Percentiles rank a stretch among this genome's conserved stretches.
Conservation (phyloP, 495 filamentous ascomycete genomes). For the Terfezia boudieri region DNA sequence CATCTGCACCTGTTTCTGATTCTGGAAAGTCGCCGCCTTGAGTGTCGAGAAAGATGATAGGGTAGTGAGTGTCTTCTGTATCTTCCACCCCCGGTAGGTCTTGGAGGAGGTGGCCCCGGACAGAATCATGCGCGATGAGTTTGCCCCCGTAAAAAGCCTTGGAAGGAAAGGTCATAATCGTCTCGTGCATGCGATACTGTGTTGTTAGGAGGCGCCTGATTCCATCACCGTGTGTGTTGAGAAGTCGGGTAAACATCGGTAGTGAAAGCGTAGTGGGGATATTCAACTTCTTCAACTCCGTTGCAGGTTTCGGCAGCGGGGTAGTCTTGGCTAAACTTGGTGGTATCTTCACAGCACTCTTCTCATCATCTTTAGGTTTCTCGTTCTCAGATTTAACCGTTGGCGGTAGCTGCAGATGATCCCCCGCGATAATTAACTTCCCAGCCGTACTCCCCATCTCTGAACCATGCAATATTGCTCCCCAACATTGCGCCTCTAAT, state of each 20-base stretch:
- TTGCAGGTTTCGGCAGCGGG: background rate
- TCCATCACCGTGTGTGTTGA: constrained; percentile 52
- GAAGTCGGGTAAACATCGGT: constrained; percentile 76
- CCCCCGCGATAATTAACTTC: constrained; percentile 79
- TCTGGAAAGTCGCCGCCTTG: constrained; percentile 82
- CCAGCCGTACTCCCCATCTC: constrained; percentile 29
- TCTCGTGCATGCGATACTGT: constrained; percentile 94
- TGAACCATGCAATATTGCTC: constrained; percentile 39
- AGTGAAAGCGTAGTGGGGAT: constrained; percentile 43
- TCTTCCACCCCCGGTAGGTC: constrained; percentile 62
- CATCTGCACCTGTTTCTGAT: constrained; percentile 5
- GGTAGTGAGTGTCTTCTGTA: constrained; percentile 72
- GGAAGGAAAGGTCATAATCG: constrained; percentile 87
- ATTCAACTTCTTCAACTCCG: constrained; percentile 2
- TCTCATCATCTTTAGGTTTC: constrained; percentile 9
- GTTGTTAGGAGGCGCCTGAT: constrained; percentile 95
- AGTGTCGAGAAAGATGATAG: constrained; percentile 85
- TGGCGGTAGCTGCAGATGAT: constrained; percentile 83
- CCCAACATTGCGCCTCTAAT: constrained; percentile 93
- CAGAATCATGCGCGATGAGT: constrained; percentile 54
- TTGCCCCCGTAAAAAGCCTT: constrained; percentile 63
- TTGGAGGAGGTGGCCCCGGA: constrained; percentile 49
- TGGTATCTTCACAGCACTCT: constrained; percentile 2
- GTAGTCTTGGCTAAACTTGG: constrained; percentile 5
- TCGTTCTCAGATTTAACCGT: constrained; percentile 54